Conservation (phyloP, 1,284 basidiomycete genomes). For the Ganoderma resinaceum region DNA sequence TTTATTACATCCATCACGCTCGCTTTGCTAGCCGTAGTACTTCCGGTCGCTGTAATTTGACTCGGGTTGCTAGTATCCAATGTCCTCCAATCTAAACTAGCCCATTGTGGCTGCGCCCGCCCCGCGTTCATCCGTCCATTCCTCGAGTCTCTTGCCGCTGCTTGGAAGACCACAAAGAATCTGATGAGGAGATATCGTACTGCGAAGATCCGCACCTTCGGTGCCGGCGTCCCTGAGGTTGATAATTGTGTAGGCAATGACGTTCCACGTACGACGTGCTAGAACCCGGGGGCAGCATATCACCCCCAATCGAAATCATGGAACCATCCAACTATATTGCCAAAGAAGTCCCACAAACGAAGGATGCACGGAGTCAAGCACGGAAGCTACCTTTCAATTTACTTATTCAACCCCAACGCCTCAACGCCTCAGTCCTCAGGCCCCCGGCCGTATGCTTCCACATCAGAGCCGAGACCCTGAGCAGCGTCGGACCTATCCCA, state of each 20-base stretch:
- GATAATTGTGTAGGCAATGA: background rate
- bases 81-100: background rate
- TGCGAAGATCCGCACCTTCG: background rate
- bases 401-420: background rate
- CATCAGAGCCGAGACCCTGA: too few species aligned
- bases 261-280: background rate
- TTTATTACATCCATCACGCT: background rate
- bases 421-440: background rate
- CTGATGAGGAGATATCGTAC: background rate
- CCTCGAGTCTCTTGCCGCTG: background rate
- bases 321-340: background rate
- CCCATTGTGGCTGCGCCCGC: background rate
- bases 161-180: background rate
- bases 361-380: background rate
- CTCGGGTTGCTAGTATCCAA: background rate
- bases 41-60: conserved; percentile 1
- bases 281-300: background rate
- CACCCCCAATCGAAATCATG: background rate
- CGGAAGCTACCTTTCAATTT: background rate
- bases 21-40: conserved; percentile 2
- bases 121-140: background rate
- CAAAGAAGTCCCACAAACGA: background rate
- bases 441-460: background rate
- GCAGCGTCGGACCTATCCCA: background rate
- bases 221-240: background rate